Percentiles rank a stretch among this genome's conserved stretches.
phyloP scores from a whole-genome alignment of 1,139 yeast genomes.

The Yamadazyma diddensiae region DNA sequence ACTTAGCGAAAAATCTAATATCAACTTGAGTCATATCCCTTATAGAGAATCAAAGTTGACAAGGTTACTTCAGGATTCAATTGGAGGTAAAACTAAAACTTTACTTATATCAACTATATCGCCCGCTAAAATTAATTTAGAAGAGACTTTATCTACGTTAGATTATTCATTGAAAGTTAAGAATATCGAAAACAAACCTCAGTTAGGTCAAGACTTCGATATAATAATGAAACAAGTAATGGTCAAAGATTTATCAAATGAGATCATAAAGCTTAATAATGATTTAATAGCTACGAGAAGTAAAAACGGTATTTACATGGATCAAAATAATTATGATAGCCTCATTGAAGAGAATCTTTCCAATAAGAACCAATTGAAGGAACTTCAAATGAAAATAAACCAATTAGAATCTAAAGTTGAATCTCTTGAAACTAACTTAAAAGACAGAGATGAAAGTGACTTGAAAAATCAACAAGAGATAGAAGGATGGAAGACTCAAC shows the following conservation, averaged over 20 bases:
- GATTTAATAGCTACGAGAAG: conserved; percentile 62
- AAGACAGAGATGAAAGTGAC: conserved; percentile 5
- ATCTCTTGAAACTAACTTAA: conserved; percentile 6
- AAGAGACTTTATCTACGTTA: conserved; percentile 78
- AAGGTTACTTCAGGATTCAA: conserved; percentile 72
- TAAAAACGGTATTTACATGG: conserved; percentile 63
- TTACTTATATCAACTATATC: conserved; percentile 79
- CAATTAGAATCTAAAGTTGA: conserved; percentile 6
- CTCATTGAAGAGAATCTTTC: conserved; percentile 26
- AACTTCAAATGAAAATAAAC: conserved; percentile 12
- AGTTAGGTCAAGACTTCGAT: conserved; percentile 50
- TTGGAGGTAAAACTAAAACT: conserved; percentile 82
- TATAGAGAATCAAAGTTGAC: conserved; percentile 85
- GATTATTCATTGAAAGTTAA: conserved; percentile 85
- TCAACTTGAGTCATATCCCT: conserved; percentile 56
- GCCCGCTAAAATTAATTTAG: conserved; percentile 70
- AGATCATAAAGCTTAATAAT: conserved; percentile 50
- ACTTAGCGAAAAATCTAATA: conserved; percentile 30
- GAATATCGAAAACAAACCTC: conserved; percentile 72
- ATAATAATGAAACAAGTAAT: conserved; percentile 56
- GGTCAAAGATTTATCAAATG: conserved; percentile 54
- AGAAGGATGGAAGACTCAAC: conserved; percentile 5
- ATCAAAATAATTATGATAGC: conserved; percentile 54
- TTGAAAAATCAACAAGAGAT: conserved; percentile 4
- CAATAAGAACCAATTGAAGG: conserved; percentile 14